Evolutionary conservation across 345 rosid species (phyloP).

Genomic region (Nephelium lappaceum): DNA sequence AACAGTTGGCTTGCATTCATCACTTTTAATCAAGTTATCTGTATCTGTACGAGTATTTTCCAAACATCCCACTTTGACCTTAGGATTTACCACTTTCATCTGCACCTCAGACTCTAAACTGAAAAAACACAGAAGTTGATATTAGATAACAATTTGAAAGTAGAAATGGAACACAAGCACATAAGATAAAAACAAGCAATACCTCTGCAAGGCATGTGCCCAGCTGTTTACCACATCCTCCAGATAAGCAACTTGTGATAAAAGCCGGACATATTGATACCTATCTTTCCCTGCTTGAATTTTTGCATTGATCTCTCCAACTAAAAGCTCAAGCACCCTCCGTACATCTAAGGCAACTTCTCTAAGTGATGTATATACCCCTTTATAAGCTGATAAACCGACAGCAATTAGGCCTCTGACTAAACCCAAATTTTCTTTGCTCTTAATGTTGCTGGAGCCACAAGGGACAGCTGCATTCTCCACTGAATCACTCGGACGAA

Average conservation of each 20-base stretch:
- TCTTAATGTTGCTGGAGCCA: constrained; percentile 52
- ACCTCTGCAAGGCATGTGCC: constrained; percentile 88
- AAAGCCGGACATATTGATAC: constrained; percentile 65
- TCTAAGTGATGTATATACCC: constrained; percentile 61
- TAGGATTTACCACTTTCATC: constrained; percentile 38
- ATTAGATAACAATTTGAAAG: constrained; percentile 30
- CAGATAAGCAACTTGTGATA: constrained; percentile 91
- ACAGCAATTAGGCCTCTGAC: constrained; percentile 90
- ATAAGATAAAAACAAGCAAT: constrained; percentile 22
- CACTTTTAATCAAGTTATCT: constrained; percentile 32
- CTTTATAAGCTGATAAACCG: constrained; percentile 85
- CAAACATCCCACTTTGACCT: constrained; percentile 35
- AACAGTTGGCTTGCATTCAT: constrained; percentile 35
- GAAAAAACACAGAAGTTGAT: constrained; percentile 42
- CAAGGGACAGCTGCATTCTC: constrained; percentile 48
- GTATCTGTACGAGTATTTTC: constrained; percentile 13
- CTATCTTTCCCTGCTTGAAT: constrained; percentile 83
- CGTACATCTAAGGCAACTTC: constrained; percentile 87
- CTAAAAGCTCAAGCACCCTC: constrained; percentile 86
- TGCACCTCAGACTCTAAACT: constrained; percentile 67
- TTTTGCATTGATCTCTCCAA: constrained; percentile 69
- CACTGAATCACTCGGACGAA: constrained; percentile 56
- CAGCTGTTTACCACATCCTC: constrained; percentile 92
- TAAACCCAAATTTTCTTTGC: constrained; percentile 62
- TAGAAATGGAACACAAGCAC: constrained; percentile 19